Evolutionary conservation across 2,329 filamentous ascomycete species (phyloP).

Genomic region (Colletotrichum lindemuthianum): DNA sequence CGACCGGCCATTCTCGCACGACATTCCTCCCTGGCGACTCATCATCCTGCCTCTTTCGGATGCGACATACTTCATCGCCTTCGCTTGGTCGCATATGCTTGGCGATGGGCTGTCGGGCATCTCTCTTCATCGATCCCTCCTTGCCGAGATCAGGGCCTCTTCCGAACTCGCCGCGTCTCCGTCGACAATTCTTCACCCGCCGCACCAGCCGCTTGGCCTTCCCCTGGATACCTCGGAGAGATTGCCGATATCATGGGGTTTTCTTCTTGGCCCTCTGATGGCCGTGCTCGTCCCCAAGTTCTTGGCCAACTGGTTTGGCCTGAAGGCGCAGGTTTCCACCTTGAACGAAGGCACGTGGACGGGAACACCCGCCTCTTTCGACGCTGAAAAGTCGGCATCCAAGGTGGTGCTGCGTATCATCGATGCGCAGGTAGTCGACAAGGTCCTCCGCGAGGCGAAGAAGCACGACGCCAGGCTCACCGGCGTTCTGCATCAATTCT

Average conservation of each 20-base stretch:
- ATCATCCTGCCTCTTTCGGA: constrained; percentile 45
- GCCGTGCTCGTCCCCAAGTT: constrained; percentile 48
- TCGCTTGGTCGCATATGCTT: constrained; percentile 54
- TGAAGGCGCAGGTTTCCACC: constrained; percentile 42
- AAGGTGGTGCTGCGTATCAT: constrained; percentile 46
- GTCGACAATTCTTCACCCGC: constrained; percentile 24
- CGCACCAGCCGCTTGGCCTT: constrained; percentile 40
- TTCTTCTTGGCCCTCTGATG: constrained; percentile 52
- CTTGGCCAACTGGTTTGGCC: constrained; percentile 44
- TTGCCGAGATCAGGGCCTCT: constrained; percentile 38
- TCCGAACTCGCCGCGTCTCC: neutral
- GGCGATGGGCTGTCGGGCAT: constrained; percentile 55
- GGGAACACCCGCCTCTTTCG: constrained; percentile 41
- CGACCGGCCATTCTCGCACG: constrained; percentile 44
- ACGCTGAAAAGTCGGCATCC: constrained; percentile 41
- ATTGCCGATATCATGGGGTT: constrained; percentile 55
- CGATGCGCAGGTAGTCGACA: constrained; percentile 39
- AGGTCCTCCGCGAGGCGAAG: constrained; percentile 44
- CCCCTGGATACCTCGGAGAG: constrained; percentile 50
- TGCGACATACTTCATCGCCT: constrained; percentile 47
- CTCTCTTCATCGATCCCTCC: constrained; percentile 53
- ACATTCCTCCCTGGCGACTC: constrained; percentile 55
- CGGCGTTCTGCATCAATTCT: constrained; percentile 50
- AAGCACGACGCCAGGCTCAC: constrained; percentile 52
- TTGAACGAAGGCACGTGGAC: constrained; percentile 47